Base-by-base conservation (phyloP, 495 filamentous ascomycete genomes). In the Daldinia childiae region DNA sequence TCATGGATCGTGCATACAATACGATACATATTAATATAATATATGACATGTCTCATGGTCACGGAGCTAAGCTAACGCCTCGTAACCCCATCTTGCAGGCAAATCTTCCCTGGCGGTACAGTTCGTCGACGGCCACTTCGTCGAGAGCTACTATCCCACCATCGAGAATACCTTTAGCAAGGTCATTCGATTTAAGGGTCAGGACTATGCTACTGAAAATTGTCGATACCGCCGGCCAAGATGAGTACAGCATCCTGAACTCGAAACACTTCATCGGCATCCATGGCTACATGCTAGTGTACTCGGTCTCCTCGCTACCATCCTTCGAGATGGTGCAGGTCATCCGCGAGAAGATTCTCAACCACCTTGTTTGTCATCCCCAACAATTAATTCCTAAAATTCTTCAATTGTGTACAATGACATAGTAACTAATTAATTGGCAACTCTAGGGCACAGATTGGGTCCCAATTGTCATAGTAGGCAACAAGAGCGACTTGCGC, bases 251-350 rank as follows among this genome's bases (percentile, higher is more conserved):
- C 76, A 98, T 98, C 74, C 85, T 99, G 58, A 98, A 97, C 79
- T 97, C 92, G 48, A 97, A 98, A 80, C 96, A 99, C 81, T 98
- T 98, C 79, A 99, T 99, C 82, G 95, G 95, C 67, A 98, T 98
- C 72, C 95, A 99, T 87, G 95, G 95, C 41, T 99, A 99, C 83
- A 94, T 99, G 88, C 90, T 99, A 57, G 95, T 97, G 43, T 99
- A 99, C 81, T 97, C 93, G 17, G 92, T 99, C 54, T 91, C 92
- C 30, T 97, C 92, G 39, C 92, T 91, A 68, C 92, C 95, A 70
- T 97, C 93, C 27, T 98, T 98, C 77, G 95, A 98, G 78, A 98
- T 98, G 93, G 90, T 97, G 55, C 88, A 91, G 65, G 91, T 97
- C 50, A 97, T 99, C 56, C 84, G 95, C 36, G 95, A 98, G 76